Evolutionary conservation across 176 grass and related monocot genomes (phyloP).

Genomic region (Avena eriantha): DNA sequence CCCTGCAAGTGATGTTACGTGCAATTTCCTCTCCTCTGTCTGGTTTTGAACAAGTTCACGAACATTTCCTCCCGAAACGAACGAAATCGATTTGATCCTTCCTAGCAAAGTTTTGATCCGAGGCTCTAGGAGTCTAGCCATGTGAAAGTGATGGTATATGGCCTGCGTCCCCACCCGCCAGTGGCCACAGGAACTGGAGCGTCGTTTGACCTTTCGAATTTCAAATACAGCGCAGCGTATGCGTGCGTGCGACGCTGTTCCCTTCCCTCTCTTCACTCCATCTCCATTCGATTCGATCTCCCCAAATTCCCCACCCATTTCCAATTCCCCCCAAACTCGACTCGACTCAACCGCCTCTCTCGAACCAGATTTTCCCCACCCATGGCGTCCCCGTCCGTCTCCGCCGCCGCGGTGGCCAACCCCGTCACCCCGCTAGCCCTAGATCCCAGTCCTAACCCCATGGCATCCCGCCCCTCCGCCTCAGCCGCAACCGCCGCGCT

Average conservation of each 20-base stretch:
- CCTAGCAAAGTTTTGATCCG: neutral
- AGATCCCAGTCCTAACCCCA: constrained; percentile 47
- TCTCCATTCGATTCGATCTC: neutral
- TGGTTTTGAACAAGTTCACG: neutral
- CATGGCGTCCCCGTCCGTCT: constrained; percentile 38
- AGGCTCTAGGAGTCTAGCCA: neutral
- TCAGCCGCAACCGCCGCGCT: constrained; percentile 25
- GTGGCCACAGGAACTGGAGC: neutral
- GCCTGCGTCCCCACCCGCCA: neutral
- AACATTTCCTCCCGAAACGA: neutral
- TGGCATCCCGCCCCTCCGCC: constrained; percentile 28
- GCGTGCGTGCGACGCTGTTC: constrained; percentile 8
- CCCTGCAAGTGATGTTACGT: no score
- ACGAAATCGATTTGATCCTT: neutral
- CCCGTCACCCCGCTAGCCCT: constrained; percentile 30
- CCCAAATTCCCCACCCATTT: neutral
- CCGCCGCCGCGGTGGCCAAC: constrained; percentile 19
- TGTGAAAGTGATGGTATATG: neutral
- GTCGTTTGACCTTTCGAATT: neutral
- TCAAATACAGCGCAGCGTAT: neutral
- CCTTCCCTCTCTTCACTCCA: neutral
- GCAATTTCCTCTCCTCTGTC: no score
- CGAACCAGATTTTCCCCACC: neutral
- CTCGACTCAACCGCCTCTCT: constrained; percentile 12
- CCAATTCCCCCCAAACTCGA: neutral